A percentile compares a stretch with the other conserved stretches of the same genome.
These are phyloP conservation scores for Termitomyces sp. DNA, from an alignment of 768 basidiomycete species.

Conservation along the genomic window DNA sequence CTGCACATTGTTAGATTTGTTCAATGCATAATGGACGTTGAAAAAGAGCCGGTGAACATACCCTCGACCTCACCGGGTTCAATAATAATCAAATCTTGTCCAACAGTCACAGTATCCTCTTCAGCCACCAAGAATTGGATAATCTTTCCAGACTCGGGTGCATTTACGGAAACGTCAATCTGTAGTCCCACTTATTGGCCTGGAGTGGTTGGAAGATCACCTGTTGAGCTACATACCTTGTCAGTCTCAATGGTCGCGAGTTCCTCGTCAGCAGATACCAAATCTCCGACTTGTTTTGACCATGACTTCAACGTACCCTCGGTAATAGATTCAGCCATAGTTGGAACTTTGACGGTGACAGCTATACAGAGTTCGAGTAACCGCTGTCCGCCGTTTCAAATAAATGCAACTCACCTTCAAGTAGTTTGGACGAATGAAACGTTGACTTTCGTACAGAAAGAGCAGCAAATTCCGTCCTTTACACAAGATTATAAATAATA, in stretches of 20 bases:
- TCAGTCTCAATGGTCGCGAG: slow-evolving; percentile 98
- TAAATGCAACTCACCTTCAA: slow-evolving; percentile 48
- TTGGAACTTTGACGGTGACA: slow-evolving; percentile 90
- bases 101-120: slow-evolving; percentile 92
- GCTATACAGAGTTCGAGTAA: slow-evolving; percentile 32
- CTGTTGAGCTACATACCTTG: slow-evolving; percentile 55
- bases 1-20: slow-evolving; percentile 7
- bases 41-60: slow-evolving; percentile 22
- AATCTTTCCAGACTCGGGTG: slow-evolving; percentile 83
- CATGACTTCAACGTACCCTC: slow-evolving; percentile 96
- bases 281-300: slow-evolving; percentile 90
- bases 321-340: slow-evolving; percentile 98
- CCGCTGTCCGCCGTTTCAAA: not conserved
- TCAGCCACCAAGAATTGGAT: slow-evolving; percentile 82
- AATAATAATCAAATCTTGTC: slow-evolving; percentile 89
- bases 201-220: not conserved
- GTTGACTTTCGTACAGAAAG: slow-evolving; percentile 45
- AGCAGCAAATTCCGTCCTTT: slow-evolving; percentile 39
- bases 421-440: slow-evolving; percentile 65
- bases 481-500: slow-evolving; percentile 8
- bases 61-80: slow-evolving; percentile 71
- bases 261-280: slow-evolving; percentile 89
- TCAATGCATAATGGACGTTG: not conserved
- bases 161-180: slow-evolving; percentile 98
- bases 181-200: slow-evolving; percentile 23